Base-by-base conservation (phyloP, 441 rosid species). In the Populus hybrid region DNA sequence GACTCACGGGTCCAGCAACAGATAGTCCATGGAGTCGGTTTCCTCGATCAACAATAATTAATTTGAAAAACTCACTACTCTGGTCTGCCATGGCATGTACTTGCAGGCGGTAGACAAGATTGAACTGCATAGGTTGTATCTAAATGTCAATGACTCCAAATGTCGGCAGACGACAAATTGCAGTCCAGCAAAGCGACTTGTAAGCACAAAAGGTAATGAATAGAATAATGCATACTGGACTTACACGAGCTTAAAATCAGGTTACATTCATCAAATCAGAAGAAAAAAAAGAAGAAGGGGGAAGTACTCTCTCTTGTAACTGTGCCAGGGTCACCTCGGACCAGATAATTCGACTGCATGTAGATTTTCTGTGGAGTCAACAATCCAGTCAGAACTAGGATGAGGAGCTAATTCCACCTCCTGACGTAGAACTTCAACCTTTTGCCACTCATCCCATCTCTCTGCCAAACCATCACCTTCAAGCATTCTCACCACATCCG, bases 371-470 rank as follows among this genome's bases (percentile, higher is more conserved):
- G 92, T 91, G 2, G 95, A 89, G 89, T 89, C 91, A 0, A 87
- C 81, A 2, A 89, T 84, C 95, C 93, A 89, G 76, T 88, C 92
- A 5, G 92, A 88, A 71, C 66, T 83, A 68, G 88, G 87, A 81
- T 83, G 91, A 46, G 89, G 91, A 9, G 85, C 82, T 14, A 88
- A 82, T 71, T 88, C 91, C 34, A 88, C 81, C 78, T 92, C 97
- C 73, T 89, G 92, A 36, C 97, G 92, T 70, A 86, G 90, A 76
- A 90, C 90, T 82, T 92, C 97, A 72, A 89, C 94, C 79, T 91
- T 92, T 76, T 91, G 97, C 98, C 93, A 91, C 82, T 92, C 97
- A 40, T 94, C 98, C 98, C 98, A 94, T 85, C 89, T 88, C 88
- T 94, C 97, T 0, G 89, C 96, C 83, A 92, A 82, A 64, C 97